Evolutionary conservation across 2,329 filamentous ascomycete genomes (phyloP).

Genomic region (Penicillium paneum): DNA sequence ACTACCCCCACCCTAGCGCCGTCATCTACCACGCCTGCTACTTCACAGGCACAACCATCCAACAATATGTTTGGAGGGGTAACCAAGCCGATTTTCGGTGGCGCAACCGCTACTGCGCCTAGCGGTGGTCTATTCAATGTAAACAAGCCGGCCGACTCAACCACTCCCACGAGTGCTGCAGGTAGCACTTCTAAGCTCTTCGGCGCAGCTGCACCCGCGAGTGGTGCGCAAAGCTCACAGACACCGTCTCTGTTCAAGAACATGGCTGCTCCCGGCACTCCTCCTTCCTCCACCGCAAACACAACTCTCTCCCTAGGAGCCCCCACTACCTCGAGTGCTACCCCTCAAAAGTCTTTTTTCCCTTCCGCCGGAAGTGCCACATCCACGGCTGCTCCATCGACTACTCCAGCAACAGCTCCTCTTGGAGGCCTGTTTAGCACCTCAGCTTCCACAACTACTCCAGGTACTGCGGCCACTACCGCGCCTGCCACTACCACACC

Average conservation of each 20-base stretch:
- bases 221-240: constrained; percentile 18
- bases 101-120: constrained; percentile 18
- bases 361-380: constrained; percentile 28
- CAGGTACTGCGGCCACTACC: constrained; percentile 30
- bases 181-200: constrained; percentile 30
- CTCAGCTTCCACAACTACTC: constrained; percentile 27
- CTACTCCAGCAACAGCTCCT: constrained; percentile 32
- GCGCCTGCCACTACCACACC: constrained; percentile 27
- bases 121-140: constrained; percentile 30
- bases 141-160: constrained; percentile 32
- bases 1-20: constrained; percentile 21
- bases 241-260: constrained; percentile 32
- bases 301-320: constrained; percentile 22
- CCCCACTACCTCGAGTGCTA: constrained; percentile 29
- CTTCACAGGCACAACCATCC: constrained; percentile 30
- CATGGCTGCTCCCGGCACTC: constrained; percentile 22
- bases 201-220: constrained; percentile 19
- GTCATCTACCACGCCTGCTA: constrained; percentile 27
- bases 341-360: constrained; percentile 37
- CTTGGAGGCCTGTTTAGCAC: constrained; percentile 28
- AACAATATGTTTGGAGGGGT: constrained; percentile 31
- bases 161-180: constrained; percentile 25
- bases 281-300: constrained; percentile 15
- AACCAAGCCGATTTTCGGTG: constrained; percentile 29
- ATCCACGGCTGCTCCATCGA: constrained; percentile 30